These are phyloP conservation scores for Penstemon davidsonii DNA, from an alignment of 257 asterid species.

Conservation along the genomic window DNA sequence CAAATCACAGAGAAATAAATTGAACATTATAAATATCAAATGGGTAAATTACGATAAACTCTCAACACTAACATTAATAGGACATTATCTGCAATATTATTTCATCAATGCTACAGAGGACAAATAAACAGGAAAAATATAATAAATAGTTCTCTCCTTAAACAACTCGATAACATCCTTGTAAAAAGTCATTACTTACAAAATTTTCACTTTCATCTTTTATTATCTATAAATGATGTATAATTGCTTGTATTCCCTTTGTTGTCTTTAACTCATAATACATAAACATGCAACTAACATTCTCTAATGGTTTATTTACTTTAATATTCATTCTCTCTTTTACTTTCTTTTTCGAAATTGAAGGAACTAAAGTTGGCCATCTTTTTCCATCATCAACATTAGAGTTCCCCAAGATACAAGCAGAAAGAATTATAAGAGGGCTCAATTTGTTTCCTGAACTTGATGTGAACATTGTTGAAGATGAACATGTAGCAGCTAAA, in stretches of 20 bases:
- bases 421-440: slow-evolving; percentile 32
- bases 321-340: slow-evolving; percentile 12
- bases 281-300: slow-evolving; percentile 24
- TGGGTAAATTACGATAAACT: no score
- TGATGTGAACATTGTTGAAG: slow-evolving; percentile 23
- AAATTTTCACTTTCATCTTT: not conserved
- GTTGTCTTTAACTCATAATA: not conserved
- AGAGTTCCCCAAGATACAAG: slow-evolving; percentile 23
- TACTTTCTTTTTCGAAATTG: not conserved
- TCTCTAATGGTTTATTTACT: slow-evolving; percentile 5
- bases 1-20: no score
- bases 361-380: not conserved
- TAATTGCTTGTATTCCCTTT: not conserved
- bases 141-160: no score
- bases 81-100: no score
- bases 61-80: no score
- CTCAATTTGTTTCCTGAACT: slow-evolving; percentile 44
- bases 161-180: no score
- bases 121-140: no score
- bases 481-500: slow-evolving; percentile 1
- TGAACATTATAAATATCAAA: no score
- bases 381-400: no score
- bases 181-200: not conserved
- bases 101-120: no score
- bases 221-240: not conserved